Evolutionary conservation across 2,329 filamentous ascomycete genomes (phyloP).

Genomic region (Aureobasidium sp.): DNA sequence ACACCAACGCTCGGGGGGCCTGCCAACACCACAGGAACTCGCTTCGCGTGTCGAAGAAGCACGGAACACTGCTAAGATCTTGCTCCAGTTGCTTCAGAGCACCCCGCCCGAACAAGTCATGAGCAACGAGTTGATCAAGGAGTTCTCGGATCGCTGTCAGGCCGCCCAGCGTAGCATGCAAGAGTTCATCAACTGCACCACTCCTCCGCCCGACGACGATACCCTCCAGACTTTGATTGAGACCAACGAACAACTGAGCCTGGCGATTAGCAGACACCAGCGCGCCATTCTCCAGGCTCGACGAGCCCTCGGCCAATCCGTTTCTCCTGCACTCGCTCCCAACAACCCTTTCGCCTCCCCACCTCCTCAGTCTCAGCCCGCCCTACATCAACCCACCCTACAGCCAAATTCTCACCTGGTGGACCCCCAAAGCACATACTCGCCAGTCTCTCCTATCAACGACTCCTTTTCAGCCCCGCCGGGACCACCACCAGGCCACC

Average conservation of each 20-base stretch:
- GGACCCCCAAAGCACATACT: neutral
- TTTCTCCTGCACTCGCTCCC: conserved; percentile 19
- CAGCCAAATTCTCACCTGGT: neutral
- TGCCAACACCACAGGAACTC: conserved; percentile 69
- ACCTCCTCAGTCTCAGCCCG: neutral
- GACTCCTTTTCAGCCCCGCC: conserved; percentile 2
- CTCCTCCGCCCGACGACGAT: conserved; percentile 81
- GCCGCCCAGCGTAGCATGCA: conserved; percentile 76
- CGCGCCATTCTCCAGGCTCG: conserved; percentile 61
- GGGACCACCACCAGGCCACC: conserved; percentile 3
- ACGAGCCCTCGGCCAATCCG: conserved; percentile 31
- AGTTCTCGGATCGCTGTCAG: conserved; percentile 83
- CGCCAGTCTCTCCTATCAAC: conserved; percentile 11
- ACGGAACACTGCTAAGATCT: conserved; percentile 78
- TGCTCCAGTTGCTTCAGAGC: conserved; percentile 86
- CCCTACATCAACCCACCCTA: neutral
- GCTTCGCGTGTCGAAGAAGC: conserved; percentile 82
- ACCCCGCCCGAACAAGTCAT: conserved; percentile 71
- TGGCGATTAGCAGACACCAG: conserved; percentile 77
- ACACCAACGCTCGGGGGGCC: conserved; percentile 33
- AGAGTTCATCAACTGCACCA: conserved; percentile 71
- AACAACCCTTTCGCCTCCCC: neutral
- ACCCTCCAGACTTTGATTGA: conserved; percentile 92
- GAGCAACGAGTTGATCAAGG: conserved; percentile 79
- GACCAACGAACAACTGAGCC: conserved; percentile 83